A percentile compares a stretch with the other conserved stretches of the same genome.
Evolutionary conservation across 2,329 filamentous ascomycete species (phyloP).

Genomic region (Clonostachys sp.): DNA sequence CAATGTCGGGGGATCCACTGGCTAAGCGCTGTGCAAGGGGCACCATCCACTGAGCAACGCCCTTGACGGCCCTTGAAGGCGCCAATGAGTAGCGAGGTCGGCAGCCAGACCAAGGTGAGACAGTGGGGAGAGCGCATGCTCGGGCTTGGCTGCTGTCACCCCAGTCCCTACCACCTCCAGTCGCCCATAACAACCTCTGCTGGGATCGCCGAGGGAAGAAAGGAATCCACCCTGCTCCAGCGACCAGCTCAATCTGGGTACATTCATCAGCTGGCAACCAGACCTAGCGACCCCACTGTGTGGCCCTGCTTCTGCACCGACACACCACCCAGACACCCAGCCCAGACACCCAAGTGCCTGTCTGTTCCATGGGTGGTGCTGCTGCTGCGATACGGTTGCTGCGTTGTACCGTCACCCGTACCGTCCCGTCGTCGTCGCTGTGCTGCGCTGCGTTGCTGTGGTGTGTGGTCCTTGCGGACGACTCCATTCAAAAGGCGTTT

Average conservation of each 20-base stretch:
- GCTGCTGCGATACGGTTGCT: too few relatives aligned
- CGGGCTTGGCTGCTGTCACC: neutral
- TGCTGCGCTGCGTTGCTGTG: too few relatives aligned
- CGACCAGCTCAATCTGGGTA: neutral
- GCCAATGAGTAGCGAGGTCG: neutral
- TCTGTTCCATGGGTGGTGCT: too few relatives aligned
- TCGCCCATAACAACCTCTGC: slow-evolving; percentile 1
- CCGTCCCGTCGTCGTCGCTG: too few relatives aligned
- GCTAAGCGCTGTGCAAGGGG: neutral
- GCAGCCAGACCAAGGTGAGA: neutral
- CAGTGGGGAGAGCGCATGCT: neutral
- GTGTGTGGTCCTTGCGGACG: neutral
- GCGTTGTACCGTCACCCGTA: too few relatives aligned
- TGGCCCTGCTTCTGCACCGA: too few relatives aligned
- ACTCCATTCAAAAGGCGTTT: slow-evolving; percentile 33
- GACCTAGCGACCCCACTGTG: neutral
- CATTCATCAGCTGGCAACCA: neutral
- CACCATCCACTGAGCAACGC: slow-evolving; percentile 1
- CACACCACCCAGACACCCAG: too few relatives aligned
- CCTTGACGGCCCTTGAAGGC: neutral
- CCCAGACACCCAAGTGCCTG: too few relatives aligned
- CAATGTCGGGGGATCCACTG: neutral
- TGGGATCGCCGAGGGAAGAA: neutral
- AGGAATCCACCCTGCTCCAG: neutral
- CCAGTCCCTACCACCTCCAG: neutral